Percentiles rank a stretch among this genome's conserved stretches.
Evolutionary conservation across 345 rosid species (phyloP).

Genomic region (Linum trigynum): DNA sequence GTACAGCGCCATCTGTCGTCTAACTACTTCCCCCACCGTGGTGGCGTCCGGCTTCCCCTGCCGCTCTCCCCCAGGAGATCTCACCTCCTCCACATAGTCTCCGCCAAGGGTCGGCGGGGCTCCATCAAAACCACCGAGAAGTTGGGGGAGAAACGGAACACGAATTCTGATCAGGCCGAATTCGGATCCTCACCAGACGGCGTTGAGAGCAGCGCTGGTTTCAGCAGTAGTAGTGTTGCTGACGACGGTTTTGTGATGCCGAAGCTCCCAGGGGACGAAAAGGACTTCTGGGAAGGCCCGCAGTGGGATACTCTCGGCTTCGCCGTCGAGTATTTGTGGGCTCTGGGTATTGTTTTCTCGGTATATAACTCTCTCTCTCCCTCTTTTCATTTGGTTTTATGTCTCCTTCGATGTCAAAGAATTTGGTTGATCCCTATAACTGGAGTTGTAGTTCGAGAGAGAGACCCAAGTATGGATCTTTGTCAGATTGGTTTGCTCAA

Average conservation of each 20-base stretch:
- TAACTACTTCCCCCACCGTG: slow-evolving; percentile 14
- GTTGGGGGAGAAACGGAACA: neutral
- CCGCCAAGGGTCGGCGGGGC: slow-evolving; percentile 41
- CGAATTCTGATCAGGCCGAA: slow-evolving; percentile 18
- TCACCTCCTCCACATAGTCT: slow-evolving; percentile 28
- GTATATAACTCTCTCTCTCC: slow-evolving; percentile 19
- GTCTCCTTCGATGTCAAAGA: too few relatives aligned
- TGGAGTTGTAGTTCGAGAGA: too few relatives aligned
- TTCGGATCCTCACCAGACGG: slow-evolving; percentile 17
- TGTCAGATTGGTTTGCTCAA: neutral
- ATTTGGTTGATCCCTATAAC: too few relatives aligned
- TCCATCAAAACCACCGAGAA: slow-evolving; percentile 28
- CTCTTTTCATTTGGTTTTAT: neutral
- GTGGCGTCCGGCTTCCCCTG: neutral
- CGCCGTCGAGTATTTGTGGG: slow-evolving; percentile 82
- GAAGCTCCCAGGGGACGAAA: slow-evolving; percentile 51
- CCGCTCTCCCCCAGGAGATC: slow-evolving; percentile 11
- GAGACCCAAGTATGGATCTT: too few relatives aligned
- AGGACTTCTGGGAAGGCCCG: slow-evolving; percentile 79
- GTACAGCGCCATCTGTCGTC: slow-evolving; percentile 14
- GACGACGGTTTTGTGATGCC: slow-evolving; percentile 33
- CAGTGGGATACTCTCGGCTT: slow-evolving; percentile 81
- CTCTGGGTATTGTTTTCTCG: slow-evolving; percentile 75
- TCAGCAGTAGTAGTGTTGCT: slow-evolving; percentile 11
- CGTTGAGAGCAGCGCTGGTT: slow-evolving; percentile 7